Base-by-base conservation (phyloP, 2,329 filamentous ascomycete genomes). In the Pyrenophora tritici-repentis region DNA sequence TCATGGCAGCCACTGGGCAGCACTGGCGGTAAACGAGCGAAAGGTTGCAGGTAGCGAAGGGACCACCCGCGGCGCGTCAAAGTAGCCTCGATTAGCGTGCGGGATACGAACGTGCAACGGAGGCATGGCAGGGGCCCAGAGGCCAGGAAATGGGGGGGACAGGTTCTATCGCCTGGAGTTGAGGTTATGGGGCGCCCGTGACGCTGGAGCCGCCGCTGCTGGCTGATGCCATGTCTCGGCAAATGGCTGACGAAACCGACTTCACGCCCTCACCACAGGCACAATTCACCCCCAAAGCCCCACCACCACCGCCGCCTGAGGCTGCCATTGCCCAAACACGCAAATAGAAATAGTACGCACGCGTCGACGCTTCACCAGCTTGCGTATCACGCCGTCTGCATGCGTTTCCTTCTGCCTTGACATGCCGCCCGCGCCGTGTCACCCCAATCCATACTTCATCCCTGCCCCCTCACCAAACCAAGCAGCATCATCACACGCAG, bases 1-100 rank as follows among this genome's bases (percentile, higher is more conserved):
- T 97, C 74, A 72, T 69, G 64, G 61, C 58, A 58, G 65, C 54
- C 51, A 42, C 42, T 50, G 66, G 58, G 59, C 63, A 58, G 58
- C 52, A 47, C 46, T 39, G 53, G 55, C 55, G 58, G 59, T 43
- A 45, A 59, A 62, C 62, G 57, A 62, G 59, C 56, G 59, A 60
- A 50, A 42, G 52, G 36, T 26, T 48, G 47, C 55, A 56, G 60
- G 53, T 52, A 55, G 62, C 55, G 48, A 52, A 53, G 56, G 55
- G 54, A 60, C 45, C 36, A 57, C 53, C 60, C 56, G 58, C 55
- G 53, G 62, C 48, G 56, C 52, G 58, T 52, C 53, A 49, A 54
- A 46, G 41, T 47, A 57, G 50, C 45, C 48, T 58, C 37, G 51
- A 50, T 55, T 51, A 52, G 62, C 46, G 53, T 47, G 45, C 47